A percentile compares a stretch with the other conserved stretches of the same genome.
Conservation (phyloP, 768 basidiomycete species). For the Harrya chromipes region DNA sequence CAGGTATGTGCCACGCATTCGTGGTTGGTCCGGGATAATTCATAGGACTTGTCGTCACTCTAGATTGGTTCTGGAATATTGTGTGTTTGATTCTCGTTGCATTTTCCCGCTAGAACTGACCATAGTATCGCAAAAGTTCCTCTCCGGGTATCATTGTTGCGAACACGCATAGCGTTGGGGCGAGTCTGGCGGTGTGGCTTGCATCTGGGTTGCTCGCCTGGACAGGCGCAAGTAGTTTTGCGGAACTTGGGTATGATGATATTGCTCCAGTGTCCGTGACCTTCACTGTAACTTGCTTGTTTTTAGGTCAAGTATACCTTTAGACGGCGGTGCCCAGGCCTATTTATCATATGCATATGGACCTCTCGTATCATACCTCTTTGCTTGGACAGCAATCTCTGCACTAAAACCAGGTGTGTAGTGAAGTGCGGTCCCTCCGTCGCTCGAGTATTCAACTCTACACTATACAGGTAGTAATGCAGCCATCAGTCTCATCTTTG, state of each 20-base stretch:
- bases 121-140: slow-evolving; percentile 51
- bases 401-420: slow-evolving; percentile 75
- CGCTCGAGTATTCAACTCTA: slow-evolving; percentile 1
- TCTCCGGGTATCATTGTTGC: slow-evolving; percentile 91
- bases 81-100: slow-evolving; percentile 43
- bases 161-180: slow-evolving; percentile 85
- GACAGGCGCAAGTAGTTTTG: slow-evolving; percentile 95
- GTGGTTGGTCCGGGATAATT: not conserved
- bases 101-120: not conserved
- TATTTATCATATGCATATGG: slow-evolving; percentile 90
- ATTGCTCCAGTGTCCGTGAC: not conserved
- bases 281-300: not conserved
- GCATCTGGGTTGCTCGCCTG: slow-evolving; percentile 81
- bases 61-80: slow-evolving; percentile 94
- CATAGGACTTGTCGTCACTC: slow-evolving; percentile 1
- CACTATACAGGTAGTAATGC: slow-evolving; percentile 59
- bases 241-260: slow-evolving; percentile 75
- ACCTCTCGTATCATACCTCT: slow-evolving; percentile 84
- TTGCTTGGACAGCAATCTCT: slow-evolving; percentile 92
- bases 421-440: not conserved
- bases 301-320: slow-evolving; percentile 31
- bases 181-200: slow-evolving; percentile 84
- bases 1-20: slow-evolving; percentile 47
- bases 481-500: slow-evolving; percentile 85
- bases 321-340: slow-evolving; percentile 60